phyloP scores from a whole-genome alignment of 2,329 filamentous ascomycete species.

The Aspergillus costaricaensis region DNA sequence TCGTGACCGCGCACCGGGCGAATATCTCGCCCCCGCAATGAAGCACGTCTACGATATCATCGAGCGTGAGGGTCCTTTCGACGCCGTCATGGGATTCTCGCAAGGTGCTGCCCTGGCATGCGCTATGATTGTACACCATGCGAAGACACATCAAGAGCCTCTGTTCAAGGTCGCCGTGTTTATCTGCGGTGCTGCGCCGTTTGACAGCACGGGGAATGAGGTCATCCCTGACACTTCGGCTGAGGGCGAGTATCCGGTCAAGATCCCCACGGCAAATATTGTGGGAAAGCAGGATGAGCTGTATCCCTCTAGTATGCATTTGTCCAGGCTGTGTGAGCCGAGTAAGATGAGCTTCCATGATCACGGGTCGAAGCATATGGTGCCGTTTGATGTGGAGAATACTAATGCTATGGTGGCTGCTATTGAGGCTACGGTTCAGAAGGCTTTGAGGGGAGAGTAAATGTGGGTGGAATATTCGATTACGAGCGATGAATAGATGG shows the following conservation, averaged over 20 bases:
- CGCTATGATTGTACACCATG: conserved; percentile 27
- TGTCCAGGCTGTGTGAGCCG: conserved; percentile 39
- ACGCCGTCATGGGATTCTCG: conserved; percentile 36
- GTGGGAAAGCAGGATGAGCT: conserved; percentile 40
- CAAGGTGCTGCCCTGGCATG: conserved; percentile 35
- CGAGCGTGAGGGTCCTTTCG: conserved; percentile 32
- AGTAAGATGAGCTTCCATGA: conserved; percentile 36
- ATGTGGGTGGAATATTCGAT: background rate
- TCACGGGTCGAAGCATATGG: conserved; percentile 38
- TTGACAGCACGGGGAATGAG: conserved; percentile 26
- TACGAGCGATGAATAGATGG: background rate
- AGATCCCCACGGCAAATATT: conserved; percentile 44
- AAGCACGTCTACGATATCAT: conserved; percentile 26
- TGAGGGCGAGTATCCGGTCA: conserved; percentile 21
- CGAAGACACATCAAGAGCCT: conserved; percentile 24
- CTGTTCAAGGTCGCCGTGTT: conserved; percentile 36
- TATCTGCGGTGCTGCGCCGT: conserved; percentile 32
- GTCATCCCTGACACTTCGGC: conserved; percentile 10
- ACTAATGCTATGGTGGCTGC: conserved; percentile 29
- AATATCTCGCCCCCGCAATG: conserved; percentile 27
- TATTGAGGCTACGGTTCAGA: conserved; percentile 30
- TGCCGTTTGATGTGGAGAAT: conserved; percentile 35
- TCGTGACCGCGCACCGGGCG: conserved; percentile 24
- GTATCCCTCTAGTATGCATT: conserved; percentile 30
- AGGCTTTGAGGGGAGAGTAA: conserved; percentile 17